Conservation (phyloP, 176 grass and related monocot genomes). For the Guadua angustifolia region DNA sequence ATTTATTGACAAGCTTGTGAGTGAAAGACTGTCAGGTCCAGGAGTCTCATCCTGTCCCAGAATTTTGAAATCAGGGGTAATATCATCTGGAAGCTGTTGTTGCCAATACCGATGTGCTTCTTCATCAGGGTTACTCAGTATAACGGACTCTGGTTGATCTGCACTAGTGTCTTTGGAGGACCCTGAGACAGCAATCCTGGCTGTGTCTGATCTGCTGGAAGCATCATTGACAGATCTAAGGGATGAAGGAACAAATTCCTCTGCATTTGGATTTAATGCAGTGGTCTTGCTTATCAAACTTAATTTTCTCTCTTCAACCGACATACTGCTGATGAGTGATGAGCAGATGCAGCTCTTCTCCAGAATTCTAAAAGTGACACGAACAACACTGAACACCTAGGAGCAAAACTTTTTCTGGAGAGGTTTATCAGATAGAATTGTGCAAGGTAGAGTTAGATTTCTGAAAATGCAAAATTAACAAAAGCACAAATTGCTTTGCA, state of each 20-base stretch:
- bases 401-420: slow-evolving; percentile 29
- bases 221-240: slow-evolving; percentile 70
- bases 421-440: slow-evolving; percentile 46
- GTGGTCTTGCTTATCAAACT: slow-evolving; percentile 70
- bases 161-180: slow-evolving; percentile 54
- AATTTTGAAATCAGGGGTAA: slow-evolving; percentile 88
- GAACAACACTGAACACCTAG: neutral
- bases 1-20: slow-evolving; percentile 71
- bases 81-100: slow-evolving; percentile 88
- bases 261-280: slow-evolving; percentile 89
- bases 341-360: slow-evolving; percentile 31
- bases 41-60: slow-evolving; percentile 68
- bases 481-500: neutral
- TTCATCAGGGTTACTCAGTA: slow-evolving; percentile 77
- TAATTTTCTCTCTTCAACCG: slow-evolving; percentile 61
- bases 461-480: slow-evolving; percentile 27
- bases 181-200: slow-evolving; percentile 40
- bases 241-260: slow-evolving; percentile 94
- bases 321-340: slow-evolving; percentile 38
- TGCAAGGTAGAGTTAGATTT: slow-evolving; percentile 40
- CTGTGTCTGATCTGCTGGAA: slow-evolving; percentile 54
- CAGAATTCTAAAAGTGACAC: slow-evolving; percentile 27
- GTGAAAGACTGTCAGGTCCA: slow-evolving; percentile 69
- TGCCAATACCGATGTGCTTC: slow-evolving; percentile 89
- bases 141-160: slow-evolving; percentile 57